These are phyloP conservation scores for Emmonsiellopsis sp. DNA, from an alignment of 2,329 filamentous ascomycete genomes.

Conservation along the genomic window DNA sequence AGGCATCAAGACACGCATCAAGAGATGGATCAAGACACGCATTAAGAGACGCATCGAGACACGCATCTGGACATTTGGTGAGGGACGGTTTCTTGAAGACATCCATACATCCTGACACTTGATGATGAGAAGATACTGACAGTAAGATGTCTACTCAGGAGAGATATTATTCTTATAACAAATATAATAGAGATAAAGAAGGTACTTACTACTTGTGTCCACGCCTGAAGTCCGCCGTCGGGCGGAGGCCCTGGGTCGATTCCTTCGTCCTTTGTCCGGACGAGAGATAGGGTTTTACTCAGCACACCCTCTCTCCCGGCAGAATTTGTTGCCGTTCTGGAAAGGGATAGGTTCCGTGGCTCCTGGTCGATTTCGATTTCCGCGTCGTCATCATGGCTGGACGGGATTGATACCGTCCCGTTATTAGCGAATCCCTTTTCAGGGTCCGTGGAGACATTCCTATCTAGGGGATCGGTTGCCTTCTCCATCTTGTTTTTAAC, in stretches of 20 bases:
- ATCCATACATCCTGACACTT: no score
- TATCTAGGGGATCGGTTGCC: background rate
- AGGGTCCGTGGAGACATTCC: background rate
- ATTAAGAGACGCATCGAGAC: no score
- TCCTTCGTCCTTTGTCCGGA: conserved; percentile 29
- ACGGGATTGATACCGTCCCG: background rate
- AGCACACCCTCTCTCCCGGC: conserved; percentile 3
- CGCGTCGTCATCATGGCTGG: background rate
- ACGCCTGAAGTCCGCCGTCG: conserved; percentile 46
- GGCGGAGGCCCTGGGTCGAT: conserved; percentile 30
- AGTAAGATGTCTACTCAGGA: no score
- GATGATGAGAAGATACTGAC: no score
- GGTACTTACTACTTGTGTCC: conserved; percentile 38
- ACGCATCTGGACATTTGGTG: no score
- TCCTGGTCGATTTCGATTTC: background rate
- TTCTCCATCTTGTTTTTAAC: background rate
- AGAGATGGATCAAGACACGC: no score
- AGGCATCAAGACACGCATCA: no score
- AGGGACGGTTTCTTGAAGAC: no score
- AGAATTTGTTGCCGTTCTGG: background rate
- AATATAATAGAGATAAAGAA: no score
- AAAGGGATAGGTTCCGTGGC: background rate
- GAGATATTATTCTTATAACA: no score
- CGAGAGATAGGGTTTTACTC: conserved; percentile 24
- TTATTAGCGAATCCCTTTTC: background rate